Evolutionary conservation across 164 flowering plant genomes (phyloP).

Genomic region (Kalanchoe fedtschenkoi): DNA sequence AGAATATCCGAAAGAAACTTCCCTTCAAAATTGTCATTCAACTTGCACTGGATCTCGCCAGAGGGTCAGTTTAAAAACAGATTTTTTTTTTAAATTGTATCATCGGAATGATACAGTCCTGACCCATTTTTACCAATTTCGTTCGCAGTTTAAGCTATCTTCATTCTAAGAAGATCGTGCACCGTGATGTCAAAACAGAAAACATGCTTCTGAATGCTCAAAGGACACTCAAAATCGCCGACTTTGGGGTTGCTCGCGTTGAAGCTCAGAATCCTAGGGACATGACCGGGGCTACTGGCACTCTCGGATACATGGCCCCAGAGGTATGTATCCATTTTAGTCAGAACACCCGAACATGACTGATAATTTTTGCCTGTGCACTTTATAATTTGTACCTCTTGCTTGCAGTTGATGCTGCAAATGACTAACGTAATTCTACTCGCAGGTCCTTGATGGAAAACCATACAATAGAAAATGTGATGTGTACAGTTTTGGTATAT

Average conservation of each 20-base stretch:
- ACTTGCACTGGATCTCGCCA: slow-evolving; percentile 68
- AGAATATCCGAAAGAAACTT: slow-evolving; percentile 50
- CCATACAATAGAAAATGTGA: slow-evolving; percentile 91
- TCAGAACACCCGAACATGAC: neutral
- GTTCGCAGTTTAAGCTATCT: slow-evolving; percentile 64
- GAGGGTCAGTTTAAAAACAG: slow-evolving; percentile 39
- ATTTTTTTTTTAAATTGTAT: neutral
- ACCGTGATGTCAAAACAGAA: slow-evolving; percentile 81
- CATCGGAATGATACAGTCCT: neutral
- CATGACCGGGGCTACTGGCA: slow-evolving; percentile 90
- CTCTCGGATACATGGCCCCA: slow-evolving; percentile 95
- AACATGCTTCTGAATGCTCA: slow-evolving; percentile 55
- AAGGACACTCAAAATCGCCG: slow-evolving; percentile 65
- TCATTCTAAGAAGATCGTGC: slow-evolving; percentile 75
- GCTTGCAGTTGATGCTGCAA: neutral
- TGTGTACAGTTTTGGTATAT: slow-evolving; percentile 94
- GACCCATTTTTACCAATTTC: neutral
- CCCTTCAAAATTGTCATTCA: slow-evolving; percentile 52
- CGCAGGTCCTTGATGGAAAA: slow-evolving; percentile 85
- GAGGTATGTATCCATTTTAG: slow-evolving; percentile 38
- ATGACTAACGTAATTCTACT: slow-evolving; percentile 3
- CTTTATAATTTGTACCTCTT: neutral
- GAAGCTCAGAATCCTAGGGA: slow-evolving; percentile 83
- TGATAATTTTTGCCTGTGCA: neutral
- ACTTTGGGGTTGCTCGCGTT: slow-evolving; percentile 90